A percentile compares a stretch with the other conserved stretches of the same genome.
phyloP scores from a whole-genome alignment of 495 filamentous ascomycete species.

The Aspergillus bridgeri region DNA sequence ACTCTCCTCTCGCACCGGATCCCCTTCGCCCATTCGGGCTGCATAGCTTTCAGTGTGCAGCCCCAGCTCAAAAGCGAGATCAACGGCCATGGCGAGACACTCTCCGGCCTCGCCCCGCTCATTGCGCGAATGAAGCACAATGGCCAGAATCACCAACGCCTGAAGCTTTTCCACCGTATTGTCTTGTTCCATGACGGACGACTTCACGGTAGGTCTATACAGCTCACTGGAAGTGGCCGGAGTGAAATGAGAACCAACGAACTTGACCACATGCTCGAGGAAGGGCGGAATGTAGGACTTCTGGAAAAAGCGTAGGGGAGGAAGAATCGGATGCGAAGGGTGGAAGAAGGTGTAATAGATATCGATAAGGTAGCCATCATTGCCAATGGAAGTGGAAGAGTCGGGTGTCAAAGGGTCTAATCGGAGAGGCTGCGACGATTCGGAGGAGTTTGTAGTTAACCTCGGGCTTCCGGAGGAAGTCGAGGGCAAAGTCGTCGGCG shows the following conservation, averaged over 20 bases:
- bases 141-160: constrained; percentile 69
- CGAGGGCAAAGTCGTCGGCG: constrained; percentile 24
- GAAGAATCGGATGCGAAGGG: constrained; percentile 43
- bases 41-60: constrained; percentile 61
- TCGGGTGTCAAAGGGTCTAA: constrained; percentile 40
- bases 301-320: constrained; percentile 32
- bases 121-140: constrained; percentile 73
- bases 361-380: constrained; percentile 45
- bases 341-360: constrained; percentile 48
- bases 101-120: constrained; percentile 63
- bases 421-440: constrained; percentile 17
- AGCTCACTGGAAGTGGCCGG: constrained; percentile 36
- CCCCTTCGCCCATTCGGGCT: constrained; percentile 38
- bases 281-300: constrained; percentile 30
- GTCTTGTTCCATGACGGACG: constrained; percentile 34
- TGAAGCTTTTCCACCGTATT: constrained; percentile 56
- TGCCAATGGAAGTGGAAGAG: constrained; percentile 31
- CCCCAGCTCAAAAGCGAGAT: constrained; percentile 69
- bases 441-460: constrained; percentile 17
- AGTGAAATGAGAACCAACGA: constrained; percentile 45
- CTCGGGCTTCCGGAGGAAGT: constrained; percentile 26
- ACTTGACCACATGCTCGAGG: constrained; percentile 47
- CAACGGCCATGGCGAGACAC: constrained; percentile 63
- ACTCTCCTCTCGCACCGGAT: constrained; percentile 65
- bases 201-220: constrained; percentile 38